Conservation (phyloP, 345 rosid species). For the Linum lewisii region DNA sequence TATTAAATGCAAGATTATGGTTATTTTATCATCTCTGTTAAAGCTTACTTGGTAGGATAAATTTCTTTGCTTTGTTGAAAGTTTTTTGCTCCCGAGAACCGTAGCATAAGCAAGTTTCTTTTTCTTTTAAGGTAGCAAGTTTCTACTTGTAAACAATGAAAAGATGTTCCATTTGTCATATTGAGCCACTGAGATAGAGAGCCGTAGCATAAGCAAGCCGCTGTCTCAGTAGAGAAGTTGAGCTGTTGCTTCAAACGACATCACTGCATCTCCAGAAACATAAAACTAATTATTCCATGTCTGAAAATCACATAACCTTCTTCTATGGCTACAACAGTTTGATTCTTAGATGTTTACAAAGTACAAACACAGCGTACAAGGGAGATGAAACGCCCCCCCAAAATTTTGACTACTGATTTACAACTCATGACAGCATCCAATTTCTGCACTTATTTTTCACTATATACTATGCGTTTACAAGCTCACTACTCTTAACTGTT, state of each 20-base stretch:
- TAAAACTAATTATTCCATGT: neutral
- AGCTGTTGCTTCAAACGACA: no score
- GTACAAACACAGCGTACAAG: neutral
- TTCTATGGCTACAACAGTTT: constrained; percentile 9
- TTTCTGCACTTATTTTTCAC: constrained; percentile 4
- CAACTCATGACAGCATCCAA: constrained; percentile 9
- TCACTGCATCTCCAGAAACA: no score
- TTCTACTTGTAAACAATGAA: no score
- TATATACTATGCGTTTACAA: constrained; percentile 1
- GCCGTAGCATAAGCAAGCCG: no score
- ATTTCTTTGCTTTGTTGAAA: neutral
- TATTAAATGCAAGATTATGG: no score
- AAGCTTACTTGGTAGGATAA: neutral
- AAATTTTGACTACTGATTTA: constrained; percentile 18
- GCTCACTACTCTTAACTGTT: constrained; percentile 30
- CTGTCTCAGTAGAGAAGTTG: no score
- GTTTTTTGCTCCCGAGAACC: neutral
- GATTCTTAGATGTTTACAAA: neutral
- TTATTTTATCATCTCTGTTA: no score
- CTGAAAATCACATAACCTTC: neutral
- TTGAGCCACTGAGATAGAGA: no score
- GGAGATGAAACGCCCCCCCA: neutral
- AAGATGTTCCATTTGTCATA: no score
- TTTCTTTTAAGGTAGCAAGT: no score
- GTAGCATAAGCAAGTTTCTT: no score